phyloP scores from a whole-genome alignment of 2,329 filamentous ascomycete genomes.

The Talaromyces sp. region DNA sequence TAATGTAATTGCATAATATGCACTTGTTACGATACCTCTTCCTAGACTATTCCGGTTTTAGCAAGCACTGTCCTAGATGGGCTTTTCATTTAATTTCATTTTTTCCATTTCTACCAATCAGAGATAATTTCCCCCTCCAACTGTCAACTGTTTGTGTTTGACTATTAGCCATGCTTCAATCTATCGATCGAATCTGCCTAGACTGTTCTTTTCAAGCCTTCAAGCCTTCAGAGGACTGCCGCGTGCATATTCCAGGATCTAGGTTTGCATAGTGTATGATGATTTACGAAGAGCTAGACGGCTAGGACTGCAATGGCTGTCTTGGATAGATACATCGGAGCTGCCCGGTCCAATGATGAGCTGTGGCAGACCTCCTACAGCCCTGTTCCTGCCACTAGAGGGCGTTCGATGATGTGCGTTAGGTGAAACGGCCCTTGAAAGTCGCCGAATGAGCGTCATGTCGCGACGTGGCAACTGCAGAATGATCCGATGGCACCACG shows the following conservation, averaged over 20 bases:
- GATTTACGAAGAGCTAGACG: not conserved
- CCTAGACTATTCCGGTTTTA: conserved; percentile 1
- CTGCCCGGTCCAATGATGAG: conserved; percentile 1
- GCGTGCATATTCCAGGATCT: not conserved
- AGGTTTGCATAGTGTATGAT: not conserved
- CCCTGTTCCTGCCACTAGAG: not conserved
- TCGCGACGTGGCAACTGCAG: not conserved
- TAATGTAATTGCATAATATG: not conserved
- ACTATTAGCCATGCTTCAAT: not conserved
- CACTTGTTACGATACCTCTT: not conserved
- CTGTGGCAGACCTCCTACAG: not conserved
- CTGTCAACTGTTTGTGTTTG: not conserved
- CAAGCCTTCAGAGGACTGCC: not conserved
- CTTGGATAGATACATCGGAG: not conserved
- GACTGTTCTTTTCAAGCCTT: not conserved
- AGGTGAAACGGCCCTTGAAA: not conserved
- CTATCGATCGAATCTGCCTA: not conserved
- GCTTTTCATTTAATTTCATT: not conserved
- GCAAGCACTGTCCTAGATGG: not conserved
- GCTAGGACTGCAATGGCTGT: not conserved
- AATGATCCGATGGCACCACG: not conserved
- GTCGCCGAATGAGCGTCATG: not conserved
- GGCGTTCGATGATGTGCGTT: not conserved
- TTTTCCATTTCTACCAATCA: not conserved
- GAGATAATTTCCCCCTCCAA: no score